Conservation (phyloP, 306 rosid genomes). For the Cercis canadensis region DNA sequence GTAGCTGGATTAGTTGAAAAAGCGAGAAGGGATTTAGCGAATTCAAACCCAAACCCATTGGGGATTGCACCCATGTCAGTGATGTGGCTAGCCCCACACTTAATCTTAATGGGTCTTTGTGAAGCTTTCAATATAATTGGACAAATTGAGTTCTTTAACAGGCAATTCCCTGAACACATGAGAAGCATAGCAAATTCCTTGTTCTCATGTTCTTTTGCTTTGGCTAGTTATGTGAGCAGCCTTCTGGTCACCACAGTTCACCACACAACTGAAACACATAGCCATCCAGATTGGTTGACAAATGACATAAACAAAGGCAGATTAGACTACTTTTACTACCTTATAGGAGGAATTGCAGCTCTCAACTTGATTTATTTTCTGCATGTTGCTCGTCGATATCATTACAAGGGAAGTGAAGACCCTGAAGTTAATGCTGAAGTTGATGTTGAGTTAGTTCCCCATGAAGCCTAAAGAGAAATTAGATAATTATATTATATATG, state of each 20-base stretch:
- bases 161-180: conserved; percentile 73
- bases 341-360: conserved; percentile 52
- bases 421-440: conserved; percentile 19
- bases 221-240: conserved; percentile 63
- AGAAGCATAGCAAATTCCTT: conserved; percentile 72
- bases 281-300: conserved; percentile 65
- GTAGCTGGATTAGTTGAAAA: conserved; percentile 42
- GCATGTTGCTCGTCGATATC: conserved; percentile 52
- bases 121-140: conserved; percentile 70
- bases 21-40: conserved; percentile 36
- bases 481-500: too few species aligned
- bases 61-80: conserved; percentile 56
- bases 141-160: conserved; percentile 65
- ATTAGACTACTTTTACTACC: conserved; percentile 71
- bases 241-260: conserved; percentile 50
- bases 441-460: conserved; percentile 51
- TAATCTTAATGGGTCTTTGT: conserved; percentile 61
- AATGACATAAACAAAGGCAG: conserved; percentile 69
- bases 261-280: conserved; percentile 34
- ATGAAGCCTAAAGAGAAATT: conserved; percentile 31
- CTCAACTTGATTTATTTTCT: conserved; percentile 64
- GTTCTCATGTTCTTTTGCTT: conserved; percentile 58
- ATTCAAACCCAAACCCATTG: conserved; percentile 34
- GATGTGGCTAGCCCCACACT: conserved; percentile 65
- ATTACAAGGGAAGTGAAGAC: conserved; percentile 51